These are phyloP conservation scores for Gloeopeniophorella convolvens DNA, from an alignment of 768 basidiomycete genomes.

Conservation along the genomic window DNA sequence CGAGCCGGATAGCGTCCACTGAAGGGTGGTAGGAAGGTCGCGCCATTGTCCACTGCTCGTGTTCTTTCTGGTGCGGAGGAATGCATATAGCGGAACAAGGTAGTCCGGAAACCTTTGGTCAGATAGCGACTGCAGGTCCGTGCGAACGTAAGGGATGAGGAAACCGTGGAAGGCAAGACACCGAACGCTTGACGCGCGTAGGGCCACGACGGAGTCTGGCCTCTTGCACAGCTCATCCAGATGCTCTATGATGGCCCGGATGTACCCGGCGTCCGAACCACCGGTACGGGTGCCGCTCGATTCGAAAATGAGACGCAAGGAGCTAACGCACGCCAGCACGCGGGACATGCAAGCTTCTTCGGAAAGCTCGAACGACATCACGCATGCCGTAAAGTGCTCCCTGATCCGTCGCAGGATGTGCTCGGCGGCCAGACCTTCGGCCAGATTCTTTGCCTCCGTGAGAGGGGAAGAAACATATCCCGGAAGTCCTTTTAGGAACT, in stretches of 20 bases:
- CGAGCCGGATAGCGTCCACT: neutral
- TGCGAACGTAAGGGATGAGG: neutral
- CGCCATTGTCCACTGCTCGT: neutral
- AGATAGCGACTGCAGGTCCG: neutral
- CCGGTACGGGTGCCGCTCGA: neutral
- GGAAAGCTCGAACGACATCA: neutral
- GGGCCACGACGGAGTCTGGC: neutral
- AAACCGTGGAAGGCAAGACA: neutral
- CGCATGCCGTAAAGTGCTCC: conserved; percentile 1
- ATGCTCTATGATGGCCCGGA: neutral
- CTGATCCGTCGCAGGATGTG: neutral
- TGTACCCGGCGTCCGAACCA: neutral
- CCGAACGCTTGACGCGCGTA: conserved; percentile 4
- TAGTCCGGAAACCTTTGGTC: neutral
- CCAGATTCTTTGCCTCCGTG: neutral
- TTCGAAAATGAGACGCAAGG: neutral
- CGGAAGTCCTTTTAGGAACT: neutral
- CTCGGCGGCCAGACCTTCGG: neutral
- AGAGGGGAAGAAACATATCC: neutral
- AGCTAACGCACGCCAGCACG: neutral
- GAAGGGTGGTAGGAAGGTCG: neutral
- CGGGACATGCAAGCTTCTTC: neutral
- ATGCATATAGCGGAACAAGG: neutral
- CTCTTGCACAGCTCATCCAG: neutral
- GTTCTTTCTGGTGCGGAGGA: neutral